Base-by-base conservation (phyloP, 768 basidiomycete species). In the Calocybe indica region DNA sequence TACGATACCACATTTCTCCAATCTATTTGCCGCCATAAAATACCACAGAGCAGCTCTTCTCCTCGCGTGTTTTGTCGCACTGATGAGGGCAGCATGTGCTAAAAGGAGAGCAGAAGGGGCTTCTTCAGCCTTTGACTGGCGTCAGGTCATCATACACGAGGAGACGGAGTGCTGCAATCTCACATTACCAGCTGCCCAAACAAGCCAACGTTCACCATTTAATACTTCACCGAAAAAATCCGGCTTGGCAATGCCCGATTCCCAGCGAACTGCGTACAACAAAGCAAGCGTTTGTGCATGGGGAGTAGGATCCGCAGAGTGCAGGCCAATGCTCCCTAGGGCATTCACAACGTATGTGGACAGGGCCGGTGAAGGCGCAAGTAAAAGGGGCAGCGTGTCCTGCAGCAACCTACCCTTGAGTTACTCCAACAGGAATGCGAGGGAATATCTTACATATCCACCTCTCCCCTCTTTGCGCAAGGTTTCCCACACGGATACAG, bases 1-100 rank as follows among this genome's bases (percentile, higher is more conserved):
- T 52, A 92, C 89, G 54, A 90, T 83, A 14, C 90, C 90, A 54
- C 83, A 85, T 65, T 88, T 92, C 61, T 92, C 90, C 30, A 92
- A 66, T 49, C 80, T 70, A 48, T 78, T 86, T 1, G 89, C 90
- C 38, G 90, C 85, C 45, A 75, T 70, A 11, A 85, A 70, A 61
- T 89, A 92, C 86, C 85, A 89, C 43, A 91, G 66, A 2, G 87
- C 85, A 22, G 88, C 83, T 41, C 84, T 73, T 52, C 90, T 70
- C 45, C 66, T 70, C 1, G 77, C 69, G 7, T 65, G 62, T 60
- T 82, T 88, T 42, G 71, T 73, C 31, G 71, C 66, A 49, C 84
- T 85, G 41, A 92, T 60, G 33, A 82, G 66, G 1, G 88, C 90
- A 11, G 89, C 90, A 58, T 91, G 88, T 5, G 83, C 88, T 14